A percentile compares a stretch with the other conserved stretches of the same genome.
Evolutionary conservation across 768 basidiomycete species (phyloP).

Genomic region (Boletus sensibilis): DNA sequence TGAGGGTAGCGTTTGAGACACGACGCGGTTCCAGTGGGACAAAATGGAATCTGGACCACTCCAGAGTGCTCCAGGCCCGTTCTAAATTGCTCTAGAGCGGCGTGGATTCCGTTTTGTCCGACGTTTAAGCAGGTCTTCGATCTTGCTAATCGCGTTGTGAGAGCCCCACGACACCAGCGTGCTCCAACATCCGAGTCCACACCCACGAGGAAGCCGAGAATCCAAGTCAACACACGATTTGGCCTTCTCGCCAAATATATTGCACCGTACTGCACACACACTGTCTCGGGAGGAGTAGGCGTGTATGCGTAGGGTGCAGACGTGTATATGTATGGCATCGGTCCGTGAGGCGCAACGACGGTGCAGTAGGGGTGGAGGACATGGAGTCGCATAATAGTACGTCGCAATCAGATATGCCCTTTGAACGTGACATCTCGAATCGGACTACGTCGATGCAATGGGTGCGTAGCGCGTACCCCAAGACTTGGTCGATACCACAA

Average conservation of each 20-base stretch:
- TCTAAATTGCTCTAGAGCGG: too few species aligned
- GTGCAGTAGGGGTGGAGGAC: neutral
- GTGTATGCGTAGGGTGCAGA: neutral
- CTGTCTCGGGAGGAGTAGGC: neutral
- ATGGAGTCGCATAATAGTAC: neutral
- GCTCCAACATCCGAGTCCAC: neutral
- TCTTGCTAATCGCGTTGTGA: neutral
- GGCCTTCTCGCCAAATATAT: neutral
- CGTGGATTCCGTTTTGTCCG: too few species aligned
- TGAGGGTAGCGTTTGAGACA: neutral
- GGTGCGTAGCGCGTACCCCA: neutral
- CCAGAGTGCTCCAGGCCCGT: too few species aligned
- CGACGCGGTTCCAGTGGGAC: too few species aligned
- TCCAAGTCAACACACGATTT: neutral
- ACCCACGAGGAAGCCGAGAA: neutral
- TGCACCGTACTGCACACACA: neutral
- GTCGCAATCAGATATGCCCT: neutral
- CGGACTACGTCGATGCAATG: neutral
- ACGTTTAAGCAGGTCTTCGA: too few species aligned
- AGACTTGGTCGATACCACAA: slow-evolving; percentile 2
- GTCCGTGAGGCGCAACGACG: neutral
- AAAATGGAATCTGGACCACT: too few species aligned
- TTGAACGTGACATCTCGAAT: slow-evolving; percentile 1
- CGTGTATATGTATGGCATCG: neutral
- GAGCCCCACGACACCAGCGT: slow-evolving; percentile 2